Evolutionary conservation across 169 alveolate species (phyloP).

Genomic region (Plasmodium chabaudi): DNA sequence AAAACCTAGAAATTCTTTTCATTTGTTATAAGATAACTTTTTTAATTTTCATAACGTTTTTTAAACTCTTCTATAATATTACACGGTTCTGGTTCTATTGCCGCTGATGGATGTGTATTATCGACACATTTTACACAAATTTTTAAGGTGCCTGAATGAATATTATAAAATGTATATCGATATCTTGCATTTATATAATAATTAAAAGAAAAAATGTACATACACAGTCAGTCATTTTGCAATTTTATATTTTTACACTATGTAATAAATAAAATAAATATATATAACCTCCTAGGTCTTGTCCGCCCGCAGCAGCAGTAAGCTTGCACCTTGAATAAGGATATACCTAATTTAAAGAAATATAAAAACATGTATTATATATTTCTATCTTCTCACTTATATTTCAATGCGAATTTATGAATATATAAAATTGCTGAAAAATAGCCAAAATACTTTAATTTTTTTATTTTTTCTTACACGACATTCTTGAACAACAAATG

Average conservation of each 20-base stretch:
- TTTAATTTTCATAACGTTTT: slow-evolving; percentile 4
- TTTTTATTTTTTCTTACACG: slow-evolving; percentile 14
- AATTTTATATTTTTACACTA: neutral
- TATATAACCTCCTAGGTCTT: slow-evolving; percentile 41
- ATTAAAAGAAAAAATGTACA: no score
- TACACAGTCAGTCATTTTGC: neutral
- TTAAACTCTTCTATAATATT: slow-evolving; percentile 42
- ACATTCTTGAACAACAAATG: slow-evolving; percentile 23
- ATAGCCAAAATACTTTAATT: neutral
- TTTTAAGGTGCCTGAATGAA: slow-evolving; percentile 17
- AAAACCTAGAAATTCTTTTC: neutral
- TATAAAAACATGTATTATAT: neutral
- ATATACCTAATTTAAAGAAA: slow-evolving; percentile 21
- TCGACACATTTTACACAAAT: slow-evolving; percentile 71
- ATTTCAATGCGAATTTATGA: neutral
- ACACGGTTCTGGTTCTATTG: slow-evolving; percentile 10
- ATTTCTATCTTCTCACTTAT: neutral
- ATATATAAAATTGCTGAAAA: neutral
- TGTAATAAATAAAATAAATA: neutral
- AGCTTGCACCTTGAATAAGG: slow-evolving; percentile 47
- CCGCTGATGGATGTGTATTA: slow-evolving; percentile 35
- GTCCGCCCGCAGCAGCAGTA: slow-evolving; percentile 52
- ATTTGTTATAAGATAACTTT: neutral
- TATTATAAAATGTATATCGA: neutral
- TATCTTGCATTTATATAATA: neutral